Percentiles rank a stretch among this genome's conserved stretches.
These are phyloP conservation scores for Pythium rhizo-oryzae DNA, from an alignment of 352 stramenopile genomes.

Conservation along the genomic window DNA sequence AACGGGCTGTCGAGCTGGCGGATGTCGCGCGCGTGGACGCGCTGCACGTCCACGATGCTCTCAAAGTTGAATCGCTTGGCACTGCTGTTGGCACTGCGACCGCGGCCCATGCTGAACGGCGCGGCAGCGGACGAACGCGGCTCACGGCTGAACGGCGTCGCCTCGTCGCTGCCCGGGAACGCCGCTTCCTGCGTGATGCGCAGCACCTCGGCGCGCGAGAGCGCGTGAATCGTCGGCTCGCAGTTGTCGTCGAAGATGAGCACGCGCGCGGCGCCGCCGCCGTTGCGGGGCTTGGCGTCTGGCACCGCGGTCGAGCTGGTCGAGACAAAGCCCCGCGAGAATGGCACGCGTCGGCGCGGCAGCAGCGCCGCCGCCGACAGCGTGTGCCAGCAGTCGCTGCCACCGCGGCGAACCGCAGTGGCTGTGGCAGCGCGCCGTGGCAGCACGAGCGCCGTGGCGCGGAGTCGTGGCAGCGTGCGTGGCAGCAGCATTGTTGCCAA, in stretches of 20 bases:
- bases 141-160: not conserved
- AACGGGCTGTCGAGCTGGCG: constrained; percentile 77
- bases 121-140: too few species aligned
- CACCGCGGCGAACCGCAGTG: too few species aligned
- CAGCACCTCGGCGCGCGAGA: constrained; percentile 62
- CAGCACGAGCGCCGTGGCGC: not conserved
- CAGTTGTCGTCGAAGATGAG: constrained; percentile 58
- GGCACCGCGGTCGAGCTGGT: not conserved
- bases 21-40: constrained; percentile 77
- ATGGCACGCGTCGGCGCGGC: not conserved
- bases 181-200: constrained; percentile 59
- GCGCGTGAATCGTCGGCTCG: constrained; percentile 51
- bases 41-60: constrained; percentile 37
- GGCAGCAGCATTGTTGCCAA: too few species aligned
- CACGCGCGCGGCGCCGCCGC: constrained; percentile 22
- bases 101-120: not conserved
- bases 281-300: constrained; percentile 6
- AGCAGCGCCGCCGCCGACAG: not conserved
- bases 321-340: not conserved
- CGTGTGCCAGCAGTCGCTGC: not conserved
- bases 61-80: constrained; percentile 1
- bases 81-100: not conserved
- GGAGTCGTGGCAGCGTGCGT: too few species aligned
- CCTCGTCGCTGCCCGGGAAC: constrained; percentile 37
- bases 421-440: not conserved